Evolutionary conservation across 768 basidiomycete genomes (phyloP).

Genomic region (Collybiopsis luxurians): DNA sequence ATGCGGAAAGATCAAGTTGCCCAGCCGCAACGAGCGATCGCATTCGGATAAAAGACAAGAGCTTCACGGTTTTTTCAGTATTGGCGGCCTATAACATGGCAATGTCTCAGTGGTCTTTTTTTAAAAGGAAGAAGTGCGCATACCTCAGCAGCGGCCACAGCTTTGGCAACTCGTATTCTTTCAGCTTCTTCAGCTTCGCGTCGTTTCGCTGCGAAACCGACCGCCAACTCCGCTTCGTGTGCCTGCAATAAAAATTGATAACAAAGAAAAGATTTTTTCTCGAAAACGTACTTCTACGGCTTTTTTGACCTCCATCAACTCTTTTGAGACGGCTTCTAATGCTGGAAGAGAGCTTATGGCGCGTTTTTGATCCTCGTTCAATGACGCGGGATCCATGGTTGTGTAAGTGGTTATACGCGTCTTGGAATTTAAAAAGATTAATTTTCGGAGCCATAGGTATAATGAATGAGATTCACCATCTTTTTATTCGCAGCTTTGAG

Average conservation of each 20-base stretch:
- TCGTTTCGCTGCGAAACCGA: constrained; percentile 53
- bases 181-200: constrained; percentile 56
- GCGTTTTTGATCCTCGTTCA: constrained; percentile 87
- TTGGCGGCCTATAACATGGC: constrained; percentile 10
- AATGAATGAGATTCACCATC: constrained; percentile 51
- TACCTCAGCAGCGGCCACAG: constrained; percentile 61
- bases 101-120: background rate
- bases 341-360: constrained; percentile 68
- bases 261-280: background rate
- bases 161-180: constrained; percentile 50
- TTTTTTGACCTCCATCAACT: constrained; percentile 82
- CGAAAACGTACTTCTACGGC: constrained; percentile 65
- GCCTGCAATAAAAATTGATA: constrained; percentile 32
- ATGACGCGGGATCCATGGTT: constrained; percentile 60
- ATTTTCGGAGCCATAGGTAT: background rate
- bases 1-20: constrained; percentile 36
- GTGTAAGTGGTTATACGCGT: constrained; percentile 72
- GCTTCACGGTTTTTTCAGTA: constrained; percentile 40
- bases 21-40: constrained; percentile 47
- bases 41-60: constrained; percentile 60
- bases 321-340: constrained; percentile 77
- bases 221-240: constrained; percentile 61
- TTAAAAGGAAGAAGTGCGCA: background rate
- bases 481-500: constrained; percentile 79
- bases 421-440: constrained; percentile 34